These are phyloP conservation scores for Fomes fomentarius DNA, from an alignment of 1,284 basidiomycete genomes.

Conservation along the genomic window DNA sequence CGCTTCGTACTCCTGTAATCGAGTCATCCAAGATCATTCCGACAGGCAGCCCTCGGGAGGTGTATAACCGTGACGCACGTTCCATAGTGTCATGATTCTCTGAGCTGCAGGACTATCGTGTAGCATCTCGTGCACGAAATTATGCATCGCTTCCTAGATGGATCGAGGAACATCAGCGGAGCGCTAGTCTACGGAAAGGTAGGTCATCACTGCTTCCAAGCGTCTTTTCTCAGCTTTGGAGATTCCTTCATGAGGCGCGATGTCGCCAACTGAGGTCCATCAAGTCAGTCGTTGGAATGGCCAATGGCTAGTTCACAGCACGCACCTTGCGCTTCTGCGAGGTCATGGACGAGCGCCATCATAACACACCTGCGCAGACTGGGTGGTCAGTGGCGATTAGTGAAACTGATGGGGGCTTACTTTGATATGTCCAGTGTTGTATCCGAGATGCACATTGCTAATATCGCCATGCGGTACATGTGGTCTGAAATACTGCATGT, in stretches of 20 bases:
- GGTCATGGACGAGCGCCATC: conserved; percentile 92
- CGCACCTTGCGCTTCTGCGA: conserved; percentile 91
- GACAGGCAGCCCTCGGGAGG: neutral
- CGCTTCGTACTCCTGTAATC: conserved; percentile 86
- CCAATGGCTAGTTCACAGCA: neutral
- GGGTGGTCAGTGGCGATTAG: too few relatives aligned
- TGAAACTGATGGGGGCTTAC: conserved; percentile 40
- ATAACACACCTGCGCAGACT: conserved; percentile 87
- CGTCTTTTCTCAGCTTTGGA: conserved; percentile 79
- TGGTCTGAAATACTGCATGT: conserved; percentile 86
- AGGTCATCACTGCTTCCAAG: conserved; percentile 63
- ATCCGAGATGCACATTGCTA: conserved; percentile 85
- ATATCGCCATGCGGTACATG: conserved; percentile 96
- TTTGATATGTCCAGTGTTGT: conserved; percentile 75
- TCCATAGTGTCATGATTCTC: conserved; percentile 81
- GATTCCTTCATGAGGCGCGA: conserved; percentile 89
- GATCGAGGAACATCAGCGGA: neutral
- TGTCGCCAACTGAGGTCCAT: conserved; percentile 77
- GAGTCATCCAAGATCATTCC: neutral
- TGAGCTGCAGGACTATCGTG: conserved; percentile 80
- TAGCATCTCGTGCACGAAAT: conserved; percentile 89
- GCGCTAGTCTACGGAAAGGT: neutral
- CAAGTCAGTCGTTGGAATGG: neutral
- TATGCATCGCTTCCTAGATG: conserved; percentile 84
- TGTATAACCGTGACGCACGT: conserved; percentile 50